A percentile compares a stretch with the other conserved stretches of the same genome.
Conservation (phyloP, 345 rosid species). For the Trapa incisa region DNA sequence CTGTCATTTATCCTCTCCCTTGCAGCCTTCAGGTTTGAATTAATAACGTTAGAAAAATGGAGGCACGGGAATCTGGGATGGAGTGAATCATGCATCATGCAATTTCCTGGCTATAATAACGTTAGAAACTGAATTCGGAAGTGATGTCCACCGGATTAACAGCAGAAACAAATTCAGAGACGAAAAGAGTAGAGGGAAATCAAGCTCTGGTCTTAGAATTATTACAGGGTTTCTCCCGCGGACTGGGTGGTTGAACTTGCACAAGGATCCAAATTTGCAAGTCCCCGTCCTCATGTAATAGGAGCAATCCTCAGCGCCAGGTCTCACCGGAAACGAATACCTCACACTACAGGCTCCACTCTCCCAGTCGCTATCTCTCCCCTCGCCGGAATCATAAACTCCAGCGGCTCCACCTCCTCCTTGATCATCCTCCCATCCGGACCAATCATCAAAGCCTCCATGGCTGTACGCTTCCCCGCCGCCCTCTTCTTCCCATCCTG, state of each 20-base stretch:
- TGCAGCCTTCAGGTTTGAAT: slow-evolving; percentile 26
- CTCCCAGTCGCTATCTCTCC: slow-evolving; percentile 5
- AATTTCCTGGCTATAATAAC: background rate
- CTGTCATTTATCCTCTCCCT: slow-evolving; percentile 52
- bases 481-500: background rate
- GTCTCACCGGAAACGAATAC: slow-evolving; percentile 51
- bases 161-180: background rate
- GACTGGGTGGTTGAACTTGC: slow-evolving; percentile 89
- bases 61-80: background rate
- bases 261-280: slow-evolving; percentile 69
- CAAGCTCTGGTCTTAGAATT: background rate
- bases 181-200: background rate
- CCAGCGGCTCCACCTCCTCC: background rate
- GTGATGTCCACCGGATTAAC: background rate
- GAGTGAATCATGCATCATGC: background rate
- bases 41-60: background rate
- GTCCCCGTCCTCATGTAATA: slow-evolving; percentile 67
- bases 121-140: background rate
- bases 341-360: slow-evolving; percentile 14
- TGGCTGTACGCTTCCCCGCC: background rate
- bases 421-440: slow-evolving; percentile 10
- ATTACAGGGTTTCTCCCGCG: slow-evolving; percentile 41
- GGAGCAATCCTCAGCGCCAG: slow-evolving; percentile 74
- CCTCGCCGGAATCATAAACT: slow-evolving; percentile 5
- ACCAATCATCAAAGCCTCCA: background rate